Evolutionary conservation across 768 basidiomycete species (phyloP), one percentile per base, ranked within the genome.

Genomic region (Macrolepiota albuminosa): DNA sequence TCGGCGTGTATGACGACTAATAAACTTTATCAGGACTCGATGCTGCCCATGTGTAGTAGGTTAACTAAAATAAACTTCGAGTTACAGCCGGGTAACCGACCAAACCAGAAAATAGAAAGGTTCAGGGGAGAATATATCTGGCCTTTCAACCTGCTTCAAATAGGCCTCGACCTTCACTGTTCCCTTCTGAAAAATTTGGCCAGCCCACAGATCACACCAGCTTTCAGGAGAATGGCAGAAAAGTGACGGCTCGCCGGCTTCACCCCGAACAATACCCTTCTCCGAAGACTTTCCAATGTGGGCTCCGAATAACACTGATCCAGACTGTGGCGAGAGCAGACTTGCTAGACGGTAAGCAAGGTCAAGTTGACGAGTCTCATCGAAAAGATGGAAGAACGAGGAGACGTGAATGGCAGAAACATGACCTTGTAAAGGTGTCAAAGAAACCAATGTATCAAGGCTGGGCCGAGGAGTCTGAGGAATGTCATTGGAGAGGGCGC

Each of bases 321-420:
- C 82, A 1, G 77, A 73, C 29, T 66, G 64, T 2, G 75, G 75
- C 0, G 75, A 72, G n/a, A 83, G 72, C 5, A 83, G 66, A 8
- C 71, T 71, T 1, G 76, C 79, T 31, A 83, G 66, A 8, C 70
- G 68, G 18, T 67, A 70, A 2, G 78, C 83, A 51, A 84, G 69
- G 39, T 74, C 63, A 10, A 69, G 59, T 62, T 84, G 82, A 33
- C 70, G 55, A 18, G 62, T 70, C 48, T 73, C 71, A 56, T 65
- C 60, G 67, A 85, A 85, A 34, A 84, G 75, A 62, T 83, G 83
- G 63, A 87, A 85, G 67, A 86, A 72, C 6, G 78, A 69, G 13
- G 77, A 72, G 2, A 78, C 77, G 64, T 83, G 78, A 21, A 86
- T 81, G 6, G 70, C 79, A 11, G 81, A 76, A 42, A 83, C 68